Evolutionary conservation across 2,329 filamentous ascomycete genomes (phyloP).

Genomic region (Claviceps digitariae): DNA sequence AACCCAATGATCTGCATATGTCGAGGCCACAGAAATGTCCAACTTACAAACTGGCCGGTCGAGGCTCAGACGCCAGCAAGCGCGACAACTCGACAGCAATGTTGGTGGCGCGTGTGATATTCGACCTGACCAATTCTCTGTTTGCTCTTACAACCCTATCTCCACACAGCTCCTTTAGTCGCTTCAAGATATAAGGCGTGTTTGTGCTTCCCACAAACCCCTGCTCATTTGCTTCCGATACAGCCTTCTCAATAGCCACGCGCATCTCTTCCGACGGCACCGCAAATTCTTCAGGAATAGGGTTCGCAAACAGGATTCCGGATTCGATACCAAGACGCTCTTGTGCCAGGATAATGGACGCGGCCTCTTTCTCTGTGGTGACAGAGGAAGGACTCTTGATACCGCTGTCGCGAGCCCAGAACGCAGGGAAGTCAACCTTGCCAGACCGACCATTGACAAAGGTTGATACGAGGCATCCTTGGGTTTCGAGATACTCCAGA

Average conservation of each 20-base stretch:
- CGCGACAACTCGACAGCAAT: conserved; percentile 39
- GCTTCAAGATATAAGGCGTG: conserved; percentile 69
- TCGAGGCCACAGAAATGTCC: conserved; percentile 10
- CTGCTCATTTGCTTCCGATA: conserved; percentile 48
- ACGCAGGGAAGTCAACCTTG: conserved; percentile 75
- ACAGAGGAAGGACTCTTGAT: conserved; percentile 65
- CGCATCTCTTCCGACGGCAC: conserved; percentile 63
- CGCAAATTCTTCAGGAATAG: conserved; percentile 57
- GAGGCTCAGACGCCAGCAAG: conserved; percentile 22
- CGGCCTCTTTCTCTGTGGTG: conserved; percentile 65
- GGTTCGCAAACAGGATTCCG: conserved; percentile 80
- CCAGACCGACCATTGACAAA: conserved; percentile 71
- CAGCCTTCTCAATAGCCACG: conserved; percentile 51
- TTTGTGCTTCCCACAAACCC: conserved; percentile 62
- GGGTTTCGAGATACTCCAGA: conserved; percentile 60
- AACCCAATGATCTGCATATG: conserved; percentile 7
- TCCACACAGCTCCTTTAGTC: conserved; percentile 66
- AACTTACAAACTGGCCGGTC: conserved; percentile 24
- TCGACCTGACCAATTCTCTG: conserved; percentile 42
- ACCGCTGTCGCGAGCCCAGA: conserved; percentile 83
- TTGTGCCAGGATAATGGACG: conserved; percentile 76
- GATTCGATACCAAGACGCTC: conserved; percentile 57
- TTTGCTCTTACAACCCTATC: conserved; percentile 64
- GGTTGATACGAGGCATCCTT: conserved; percentile 71
- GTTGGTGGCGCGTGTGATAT: conserved; percentile 40